These are phyloP conservation scores for Cystobasidiaceae sp. DNA, from an alignment of 1,284 basidiomycete species.

Conservation along the genomic window DNA sequence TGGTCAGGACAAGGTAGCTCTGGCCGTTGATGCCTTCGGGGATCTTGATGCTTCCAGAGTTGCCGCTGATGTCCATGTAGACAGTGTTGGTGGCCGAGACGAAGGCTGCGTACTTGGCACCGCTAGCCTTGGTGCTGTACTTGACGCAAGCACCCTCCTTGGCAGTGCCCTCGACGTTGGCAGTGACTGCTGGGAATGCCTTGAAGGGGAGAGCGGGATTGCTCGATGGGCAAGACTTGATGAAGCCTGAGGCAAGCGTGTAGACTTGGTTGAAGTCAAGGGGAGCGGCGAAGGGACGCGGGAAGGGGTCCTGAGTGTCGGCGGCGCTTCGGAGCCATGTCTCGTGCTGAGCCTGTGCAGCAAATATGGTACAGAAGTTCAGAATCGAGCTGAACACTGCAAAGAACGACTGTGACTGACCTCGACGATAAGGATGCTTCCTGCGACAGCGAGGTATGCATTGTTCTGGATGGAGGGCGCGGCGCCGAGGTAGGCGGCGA, in stretches of 20 bases:
- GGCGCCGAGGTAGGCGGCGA: conserved; percentile 34
- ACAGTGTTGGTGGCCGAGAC: conserved; percentile 48
- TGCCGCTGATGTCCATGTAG: conserved; percentile 46
- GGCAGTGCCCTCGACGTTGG: conserved; percentile 40
- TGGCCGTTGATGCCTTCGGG: conserved; percentile 9
- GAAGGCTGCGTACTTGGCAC: conserved; percentile 48
- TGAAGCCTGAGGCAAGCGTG: conserved; percentile 48
- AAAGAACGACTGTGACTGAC: conserved; percentile 30
- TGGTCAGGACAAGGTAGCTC: conserved; percentile 36
- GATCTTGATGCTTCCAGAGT: conserved; percentile 32
- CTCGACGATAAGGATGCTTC: conserved; percentile 47
- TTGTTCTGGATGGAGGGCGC: conserved; percentile 32
- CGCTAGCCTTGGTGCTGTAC: conserved; percentile 40
- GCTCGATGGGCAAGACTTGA: conserved; percentile 52
- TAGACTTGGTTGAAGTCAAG: conserved; percentile 36
- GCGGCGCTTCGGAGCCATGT: conserved; percentile 19
- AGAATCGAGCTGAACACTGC: neutral
- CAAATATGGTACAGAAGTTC: conserved; percentile 42
- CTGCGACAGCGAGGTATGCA: conserved; percentile 49
- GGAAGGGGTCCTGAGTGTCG: conserved; percentile 26
- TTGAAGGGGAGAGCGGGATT: conserved; percentile 51
- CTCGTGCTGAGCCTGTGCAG: conserved; percentile 22
- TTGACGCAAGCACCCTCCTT: conserved; percentile 44
- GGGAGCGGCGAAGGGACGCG: conserved; percentile 33
- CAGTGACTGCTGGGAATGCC: conserved; percentile 50